These are phyloP conservation scores for Antarctomyces pellizariae DNA, from an alignment of 495 filamentous ascomycete genomes.

Conservation along the genomic window DNA sequence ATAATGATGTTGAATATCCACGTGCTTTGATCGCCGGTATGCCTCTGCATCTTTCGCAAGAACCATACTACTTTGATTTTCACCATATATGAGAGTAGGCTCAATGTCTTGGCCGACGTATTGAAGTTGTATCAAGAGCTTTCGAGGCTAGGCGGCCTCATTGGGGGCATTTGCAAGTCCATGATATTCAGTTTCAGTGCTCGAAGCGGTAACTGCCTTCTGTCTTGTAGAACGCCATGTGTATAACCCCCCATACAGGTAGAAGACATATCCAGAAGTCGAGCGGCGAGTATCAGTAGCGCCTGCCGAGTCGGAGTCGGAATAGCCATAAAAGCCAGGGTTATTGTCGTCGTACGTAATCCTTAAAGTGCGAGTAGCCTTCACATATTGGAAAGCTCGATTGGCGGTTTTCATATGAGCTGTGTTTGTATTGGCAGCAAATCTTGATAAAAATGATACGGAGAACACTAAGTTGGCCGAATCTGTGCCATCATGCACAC, in stretches of 20 bases:
- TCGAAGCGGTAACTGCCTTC: not conserved
- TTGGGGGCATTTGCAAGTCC: not conserved
- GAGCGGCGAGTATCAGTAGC: constrained; percentile 2
- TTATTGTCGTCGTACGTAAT: constrained; percentile 1
- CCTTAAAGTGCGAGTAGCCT: constrained; percentile 1
- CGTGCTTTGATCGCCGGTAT: constrained; percentile 1
- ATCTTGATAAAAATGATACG: constrained; percentile 3
- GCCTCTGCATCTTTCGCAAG: constrained; percentile 1
- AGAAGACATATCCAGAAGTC: constrained; percentile 3
- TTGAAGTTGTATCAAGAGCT: not conserved
- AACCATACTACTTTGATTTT: constrained; percentile 2
- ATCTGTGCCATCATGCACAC: constrained; percentile 10
- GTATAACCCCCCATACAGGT: too few relatives aligned
- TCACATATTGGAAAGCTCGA: constrained; percentile 2
- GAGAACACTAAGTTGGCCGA: constrained; percentile 6
- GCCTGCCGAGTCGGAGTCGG: constrained; percentile 2
- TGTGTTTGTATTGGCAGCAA: constrained; percentile 1
- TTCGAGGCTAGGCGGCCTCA: constrained; percentile 1
- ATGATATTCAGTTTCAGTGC: too few relatives aligned
- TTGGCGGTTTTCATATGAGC: constrained; percentile 1
- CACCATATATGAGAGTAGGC: constrained; percentile 2
- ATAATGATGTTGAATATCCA: not conserved
- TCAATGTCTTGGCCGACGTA: not conserved
- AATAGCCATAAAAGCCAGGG: constrained; percentile 1
- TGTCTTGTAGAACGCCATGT: too few relatives aligned